phyloP scores from a whole-genome alignment of 495 filamentous ascomycete genomes.

The Aspergillus baeticus region DNA sequence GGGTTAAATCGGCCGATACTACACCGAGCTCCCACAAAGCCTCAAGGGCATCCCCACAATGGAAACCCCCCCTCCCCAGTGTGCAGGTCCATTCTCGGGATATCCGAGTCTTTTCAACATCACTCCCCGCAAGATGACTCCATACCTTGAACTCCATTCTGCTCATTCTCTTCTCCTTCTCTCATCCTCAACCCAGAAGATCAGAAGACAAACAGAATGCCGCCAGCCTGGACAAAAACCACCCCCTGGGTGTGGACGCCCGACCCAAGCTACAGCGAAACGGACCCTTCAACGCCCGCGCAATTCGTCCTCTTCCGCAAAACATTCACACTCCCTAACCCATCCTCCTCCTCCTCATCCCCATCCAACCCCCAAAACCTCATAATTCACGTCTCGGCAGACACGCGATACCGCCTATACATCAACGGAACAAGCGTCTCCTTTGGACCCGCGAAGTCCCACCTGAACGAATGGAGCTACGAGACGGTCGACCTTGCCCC shows the following conservation, averaged over 20 bases:
- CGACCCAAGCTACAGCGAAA: constrained; percentile 11
- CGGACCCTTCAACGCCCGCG: constrained; percentile 19
- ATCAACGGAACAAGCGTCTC: constrained; percentile 23
- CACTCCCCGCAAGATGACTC: neutral
- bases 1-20: no score
- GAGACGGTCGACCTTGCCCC: constrained; percentile 28
- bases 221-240: constrained; percentile 15
- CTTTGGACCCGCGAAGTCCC: constrained; percentile 28
- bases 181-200: neutral
- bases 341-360: no score
- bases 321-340: constrained; percentile 11
- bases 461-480: constrained; percentile 26
- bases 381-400: constrained; percentile 25
- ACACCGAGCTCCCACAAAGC: no score
- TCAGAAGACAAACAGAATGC: neutral
- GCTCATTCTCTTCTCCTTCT: neutral
- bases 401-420: constrained; percentile 29
- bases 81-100: no score
- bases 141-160: neutral
- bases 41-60: no score
- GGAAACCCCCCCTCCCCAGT: no score
- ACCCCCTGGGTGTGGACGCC: constrained; percentile 27
- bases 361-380: neutral
- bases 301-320: constrained; percentile 26
- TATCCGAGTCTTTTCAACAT: no score